A percentile compares a stretch with the other conserved stretches of the same genome.
Conservation (phyloP, 805 yeast genomes). For the Spathaspora boniae region DNA sequence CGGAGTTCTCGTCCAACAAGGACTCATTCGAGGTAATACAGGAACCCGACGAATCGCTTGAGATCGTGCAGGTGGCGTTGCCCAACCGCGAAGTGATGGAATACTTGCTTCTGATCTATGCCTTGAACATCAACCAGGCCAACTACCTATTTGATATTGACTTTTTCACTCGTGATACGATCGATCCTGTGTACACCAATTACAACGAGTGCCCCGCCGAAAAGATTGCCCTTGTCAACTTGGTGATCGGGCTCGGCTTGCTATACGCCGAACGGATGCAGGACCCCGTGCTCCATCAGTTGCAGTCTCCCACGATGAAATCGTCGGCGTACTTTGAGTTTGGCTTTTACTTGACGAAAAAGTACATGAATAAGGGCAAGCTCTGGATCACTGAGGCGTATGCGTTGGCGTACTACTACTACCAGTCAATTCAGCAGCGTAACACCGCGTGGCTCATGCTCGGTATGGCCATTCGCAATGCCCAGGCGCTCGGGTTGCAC, state of each 20-base stretch:
- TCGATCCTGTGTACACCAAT: conserved; percentile 29
- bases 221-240: conserved; percentile 31
- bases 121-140: conserved; percentile 4
- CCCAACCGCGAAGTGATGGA: conserved; percentile 5
- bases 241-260: conserved; percentile 40
- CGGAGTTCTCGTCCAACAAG: conserved; percentile 34
- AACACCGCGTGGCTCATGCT: conserved; percentile 42
- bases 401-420: conserved; percentile 34
- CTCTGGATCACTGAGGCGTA: conserved; percentile 42
- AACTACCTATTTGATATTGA: conserved; percentile 11
- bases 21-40: conserved; percentile 32
- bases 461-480: conserved; percentile 40
- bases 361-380: conserved; percentile 32
- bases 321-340: conserved; percentile 32
- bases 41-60: conserved; percentile 20
- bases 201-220: conserved; percentile 11
- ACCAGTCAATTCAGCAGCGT: conserved; percentile 35
- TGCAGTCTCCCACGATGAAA: conserved; percentile 12
- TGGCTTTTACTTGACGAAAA: conserved; percentile 27
- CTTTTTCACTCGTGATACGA: conserved; percentile 33
- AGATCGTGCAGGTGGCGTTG: conserved; percentile 10
- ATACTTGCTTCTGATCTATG: conserved; percentile 1
- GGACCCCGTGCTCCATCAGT: conserved; percentile 8
- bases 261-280: conserved; percentile 26
- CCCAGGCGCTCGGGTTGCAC: conserved; percentile 41